Conservation (phyloP, 139 green algal species). For the Chlorella sp. region DNA sequence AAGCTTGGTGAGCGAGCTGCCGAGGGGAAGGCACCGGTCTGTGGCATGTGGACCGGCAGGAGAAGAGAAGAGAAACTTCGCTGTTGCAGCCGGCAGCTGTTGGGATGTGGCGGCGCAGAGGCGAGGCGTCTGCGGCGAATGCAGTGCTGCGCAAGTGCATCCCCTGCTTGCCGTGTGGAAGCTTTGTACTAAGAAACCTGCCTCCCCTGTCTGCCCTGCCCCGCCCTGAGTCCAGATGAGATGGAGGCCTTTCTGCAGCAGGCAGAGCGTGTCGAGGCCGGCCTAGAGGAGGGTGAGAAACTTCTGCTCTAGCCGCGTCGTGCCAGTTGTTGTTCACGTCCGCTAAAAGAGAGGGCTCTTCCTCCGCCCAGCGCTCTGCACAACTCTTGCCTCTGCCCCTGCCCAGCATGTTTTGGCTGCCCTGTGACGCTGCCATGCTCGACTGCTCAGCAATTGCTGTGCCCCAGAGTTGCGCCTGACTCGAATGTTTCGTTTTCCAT, state of each 20-base stretch:
- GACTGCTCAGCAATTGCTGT: too few relatives aligned
- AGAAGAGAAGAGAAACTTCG: slow-evolving; percentile 76
- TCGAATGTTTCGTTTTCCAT: too few relatives aligned
- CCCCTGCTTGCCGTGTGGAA: background rate
- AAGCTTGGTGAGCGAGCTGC: slow-evolving; percentile 88
- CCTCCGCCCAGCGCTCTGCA: background rate
- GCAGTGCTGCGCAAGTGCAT: background rate
- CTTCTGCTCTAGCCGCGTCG: background rate
- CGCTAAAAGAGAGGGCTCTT: too few relatives aligned
- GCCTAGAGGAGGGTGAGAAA: slow-evolving; percentile 26
- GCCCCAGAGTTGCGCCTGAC: too few relatives aligned
- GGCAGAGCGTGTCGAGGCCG: slow-evolving; percentile 69
- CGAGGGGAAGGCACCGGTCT: slow-evolving; percentile 24
- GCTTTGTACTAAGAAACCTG: too few relatives aligned
- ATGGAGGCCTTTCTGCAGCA: slow-evolving; percentile 92
- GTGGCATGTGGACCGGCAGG: slow-evolving; percentile 60
- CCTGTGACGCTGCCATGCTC: too few relatives aligned
- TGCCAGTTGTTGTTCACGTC: too few relatives aligned
- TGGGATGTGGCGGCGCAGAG: background rate
- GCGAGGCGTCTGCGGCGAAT: background rate
- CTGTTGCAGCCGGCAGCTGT: background rate
- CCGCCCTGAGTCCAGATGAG: slow-evolving; percentile 48
- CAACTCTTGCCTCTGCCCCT: background rate
- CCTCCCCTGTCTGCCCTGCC: background rate
- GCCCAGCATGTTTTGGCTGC: background rate